A percentile compares a stretch with the other conserved stretches of the same genome.
These are phyloP conservation scores for Colletotrichum sansevieriae DNA, from an alignment of 2,329 filamentous ascomycete species.

Conservation along the genomic window DNA sequence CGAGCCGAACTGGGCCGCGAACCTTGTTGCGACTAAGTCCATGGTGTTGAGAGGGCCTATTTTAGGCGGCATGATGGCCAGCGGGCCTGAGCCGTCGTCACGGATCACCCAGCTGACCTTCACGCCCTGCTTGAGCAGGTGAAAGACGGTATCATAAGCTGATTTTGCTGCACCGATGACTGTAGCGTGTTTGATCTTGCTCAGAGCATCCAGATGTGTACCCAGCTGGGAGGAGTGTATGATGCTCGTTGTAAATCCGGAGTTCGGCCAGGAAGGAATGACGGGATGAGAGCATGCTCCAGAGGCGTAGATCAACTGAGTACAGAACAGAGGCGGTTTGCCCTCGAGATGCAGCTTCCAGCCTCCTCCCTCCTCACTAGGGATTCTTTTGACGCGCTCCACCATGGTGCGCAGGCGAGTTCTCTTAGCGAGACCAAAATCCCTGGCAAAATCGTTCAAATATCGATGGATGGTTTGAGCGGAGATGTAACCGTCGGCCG, in stretches of 20 bases:
- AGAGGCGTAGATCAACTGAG: conserved; percentile 45
- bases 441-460: conserved; percentile 47
- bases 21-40: conserved; percentile 46
- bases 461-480: conserved; percentile 49
- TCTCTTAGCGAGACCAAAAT: conserved; percentile 43
- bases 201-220: conserved; percentile 11
- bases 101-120: conserved; percentile 52
- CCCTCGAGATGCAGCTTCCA: conserved; percentile 46
- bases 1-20: conserved; percentile 46
- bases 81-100: conserved; percentile 47
- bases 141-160: conserved; percentile 50
- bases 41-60: conserved; percentile 48
- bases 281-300: conserved; percentile 45
- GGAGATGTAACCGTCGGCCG: conserved; percentile 47
- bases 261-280: conserved; percentile 43
- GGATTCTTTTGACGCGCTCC: neutral
- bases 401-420: conserved; percentile 41
- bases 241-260: conserved; percentile 44
- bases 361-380: conserved; percentile 28
- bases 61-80: conserved; percentile 48
- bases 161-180: conserved; percentile 52
- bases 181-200: conserved; percentile 36
- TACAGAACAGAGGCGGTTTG: conserved; percentile 40
- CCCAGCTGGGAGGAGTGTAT: conserved; percentile 48
- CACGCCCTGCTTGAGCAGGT: conserved; percentile 48